Evolutionary conservation across 2,329 filamentous ascomycete genomes (phyloP), one percentile per base, ranked within the genome.

Genomic region (Phyllosticta citribraziliensis): DNA sequence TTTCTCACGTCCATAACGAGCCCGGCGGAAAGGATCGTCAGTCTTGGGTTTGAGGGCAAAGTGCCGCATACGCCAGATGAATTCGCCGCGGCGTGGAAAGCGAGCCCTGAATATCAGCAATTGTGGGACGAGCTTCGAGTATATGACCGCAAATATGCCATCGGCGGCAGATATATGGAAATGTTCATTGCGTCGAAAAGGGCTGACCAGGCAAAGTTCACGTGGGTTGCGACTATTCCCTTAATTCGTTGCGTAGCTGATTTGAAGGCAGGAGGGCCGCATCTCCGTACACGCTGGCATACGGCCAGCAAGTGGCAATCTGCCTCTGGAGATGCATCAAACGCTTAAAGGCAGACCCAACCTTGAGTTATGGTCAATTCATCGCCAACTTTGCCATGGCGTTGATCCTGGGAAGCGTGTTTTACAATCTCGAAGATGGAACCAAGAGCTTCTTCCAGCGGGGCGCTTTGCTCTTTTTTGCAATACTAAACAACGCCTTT

Each of bases 401-500:
- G 61, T 79, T 96, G 64, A 88, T 96, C 70, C 84, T 96, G 63
- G 80, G 87, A 58, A 88, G 86, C 65, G 86, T 96, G 66, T 96
- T 94, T 75, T 96, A 83, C 79, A 88, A 95, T 71, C 75, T 95
- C 47, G 72, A 82, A 27, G 69, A 79, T 0, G 80, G 78, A n/a
- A 88, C 89, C 0, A 69, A 73, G 19, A 90, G 86, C 68, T 95
- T 96, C 79, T 95, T 86, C 77, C 82, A 84, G 67, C 85, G 91
- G 64, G 89, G 88, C 65, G 86, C 88, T 53, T 80, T 96, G 24
- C 79, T 96, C 58, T 96, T 96, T 83, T 94, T 96, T 70, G 89
- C 89, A 66, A 86, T 91, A 69, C 79, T 96, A 63, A 86, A 94
- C 78, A 95, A 94, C 73, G 90, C 89, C 55, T 94, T 95, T 69